Percentiles rank a stretch among this genome's conserved stretches.
phyloP scores from a whole-genome alignment of 2,329 filamentous ascomycete genomes.

The Stemphylium vesicarium region DNA sequence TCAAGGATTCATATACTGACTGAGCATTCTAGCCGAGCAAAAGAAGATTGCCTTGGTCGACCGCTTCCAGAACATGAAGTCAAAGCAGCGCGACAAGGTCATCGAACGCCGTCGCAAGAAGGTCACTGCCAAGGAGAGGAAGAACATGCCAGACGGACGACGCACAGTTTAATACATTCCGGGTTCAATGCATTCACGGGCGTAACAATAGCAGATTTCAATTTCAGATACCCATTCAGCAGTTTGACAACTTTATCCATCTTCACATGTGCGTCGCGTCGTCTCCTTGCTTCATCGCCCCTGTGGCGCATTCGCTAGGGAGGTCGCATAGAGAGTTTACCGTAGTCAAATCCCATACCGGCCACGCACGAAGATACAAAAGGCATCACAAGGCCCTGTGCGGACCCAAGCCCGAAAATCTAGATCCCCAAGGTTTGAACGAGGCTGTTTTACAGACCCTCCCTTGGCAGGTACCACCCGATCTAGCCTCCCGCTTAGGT shows the following conservation, averaged over 20 bases:
- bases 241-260: neutral
- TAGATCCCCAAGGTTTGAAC: neutral
- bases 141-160: constrained; percentile 55
- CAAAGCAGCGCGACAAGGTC: constrained; percentile 80
- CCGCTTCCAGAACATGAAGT: constrained; percentile 82
- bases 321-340: no score
- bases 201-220: neutral
- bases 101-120: constrained; percentile 92
- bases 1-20: constrained; percentile 20
- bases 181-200: neutral
- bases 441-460: neutral
- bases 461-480: constrained; percentile 1
- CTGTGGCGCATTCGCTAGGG: no score
- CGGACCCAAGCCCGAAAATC: neutral
- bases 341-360: no score
- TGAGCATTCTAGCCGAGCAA: constrained; percentile 66
- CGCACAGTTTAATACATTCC: constrained; percentile 21
- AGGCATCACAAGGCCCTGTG: neutral
- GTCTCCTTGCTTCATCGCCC: neutral
- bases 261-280: neutral
- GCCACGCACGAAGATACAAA: neutral
- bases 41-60: constrained; percentile 84
- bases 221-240: constrained; percentile 12
- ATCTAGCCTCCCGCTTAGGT: neutral
- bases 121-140: constrained; percentile 83